These are phyloP conservation scores for Cladosporium austrohemisphaericum DNA, from an alignment of 2,329 filamentous ascomycete species.

Conservation along the genomic window DNA sequence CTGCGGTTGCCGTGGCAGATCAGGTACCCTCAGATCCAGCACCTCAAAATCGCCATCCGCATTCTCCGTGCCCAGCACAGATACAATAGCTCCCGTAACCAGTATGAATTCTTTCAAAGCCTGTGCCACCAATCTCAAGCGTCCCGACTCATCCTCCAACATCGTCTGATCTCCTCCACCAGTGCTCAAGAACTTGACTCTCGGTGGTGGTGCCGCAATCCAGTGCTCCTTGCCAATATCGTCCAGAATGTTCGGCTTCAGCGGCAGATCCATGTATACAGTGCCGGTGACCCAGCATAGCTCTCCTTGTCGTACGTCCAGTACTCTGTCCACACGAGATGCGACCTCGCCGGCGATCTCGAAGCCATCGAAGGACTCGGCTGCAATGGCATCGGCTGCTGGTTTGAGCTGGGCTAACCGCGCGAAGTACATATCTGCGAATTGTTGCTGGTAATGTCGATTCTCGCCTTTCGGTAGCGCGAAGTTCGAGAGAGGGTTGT, in stretches of 20 bases:
- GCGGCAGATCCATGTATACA: slow-evolving; percentile 92
- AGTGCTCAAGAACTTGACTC: slow-evolving; percentile 30
- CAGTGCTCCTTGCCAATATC: slow-evolving; percentile 95
- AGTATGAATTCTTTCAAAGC: slow-evolving; percentile 65
- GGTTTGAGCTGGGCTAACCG: slow-evolving; percentile 85
- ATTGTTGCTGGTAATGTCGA: slow-evolving; percentile 86
- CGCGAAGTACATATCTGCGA: slow-evolving; percentile 95
- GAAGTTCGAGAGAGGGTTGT: slow-evolving; percentile 74
- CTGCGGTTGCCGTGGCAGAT: slow-evolving; percentile 74
- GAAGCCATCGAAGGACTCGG: slow-evolving; percentile 72
- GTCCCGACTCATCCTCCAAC: slow-evolving; percentile 93
- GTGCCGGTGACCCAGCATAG: slow-evolving; percentile 94
- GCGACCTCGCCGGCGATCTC: slow-evolving; percentile 73
- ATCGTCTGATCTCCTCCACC: slow-evolving; percentile 56
- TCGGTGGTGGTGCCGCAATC: slow-evolving; percentile 75
- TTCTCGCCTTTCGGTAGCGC: slow-evolving; percentile 60
- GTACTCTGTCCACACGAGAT: slow-evolving; percentile 74
- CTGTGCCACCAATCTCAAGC: slow-evolving; percentile 72
- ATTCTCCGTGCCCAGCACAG: slow-evolving; percentile 93
- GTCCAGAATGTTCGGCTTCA: slow-evolving; percentile 94
- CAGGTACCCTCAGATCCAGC: slow-evolving; percentile 82
- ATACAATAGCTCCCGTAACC: slow-evolving; percentile 89
- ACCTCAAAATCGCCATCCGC: slow-evolving; percentile 88
- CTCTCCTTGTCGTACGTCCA: slow-evolving; percentile 93
- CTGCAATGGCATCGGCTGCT: slow-evolving; percentile 69